Percentiles rank a stretch among this genome's conserved stretches.
These are phyloP conservation scores for Zymoseptoria ardabiliae DNA, from an alignment of 2,329 filamentous ascomycete genomes.

Conservation along the genomic window DNA sequence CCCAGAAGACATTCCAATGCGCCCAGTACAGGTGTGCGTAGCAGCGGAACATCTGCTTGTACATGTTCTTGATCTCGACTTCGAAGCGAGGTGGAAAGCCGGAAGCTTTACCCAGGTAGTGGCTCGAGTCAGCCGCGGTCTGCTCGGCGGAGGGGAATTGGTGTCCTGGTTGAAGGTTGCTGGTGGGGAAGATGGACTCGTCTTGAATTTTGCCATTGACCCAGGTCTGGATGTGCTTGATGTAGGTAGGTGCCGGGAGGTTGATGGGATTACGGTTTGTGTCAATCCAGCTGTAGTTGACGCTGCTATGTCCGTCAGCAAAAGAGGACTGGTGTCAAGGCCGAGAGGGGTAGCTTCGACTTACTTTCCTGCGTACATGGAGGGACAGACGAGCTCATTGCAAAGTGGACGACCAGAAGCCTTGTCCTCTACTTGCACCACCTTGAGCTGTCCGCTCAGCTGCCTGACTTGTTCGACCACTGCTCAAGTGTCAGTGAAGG, in stretches of 20 bases:
- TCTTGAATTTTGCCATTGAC: conserved; percentile 94
- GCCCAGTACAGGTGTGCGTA: conserved; percentile 48
- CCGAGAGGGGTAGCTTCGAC: conserved; percentile 34
- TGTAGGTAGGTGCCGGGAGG: conserved; percentile 87
- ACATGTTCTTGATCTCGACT: conserved; percentile 69
- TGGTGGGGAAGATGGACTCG: conserved; percentile 80
- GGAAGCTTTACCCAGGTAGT: conserved; percentile 84
- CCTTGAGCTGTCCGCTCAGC: conserved; percentile 79
- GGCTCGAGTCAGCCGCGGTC: conserved; percentile 47
- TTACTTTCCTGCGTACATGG: conserved; percentile 90
- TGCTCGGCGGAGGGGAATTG: conserved; percentile 40
- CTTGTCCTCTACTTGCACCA: conserved; percentile 70
- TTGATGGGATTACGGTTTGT: conserved; percentile 80
- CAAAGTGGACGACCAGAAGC: conserved; percentile 69
- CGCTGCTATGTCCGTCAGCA: conserved; percentile 45
- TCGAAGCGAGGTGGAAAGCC: conserved; percentile 52
- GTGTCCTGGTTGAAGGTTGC: conserved; percentile 60
- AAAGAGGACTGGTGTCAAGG: background rate
- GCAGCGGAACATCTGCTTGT: conserved; percentile 49
- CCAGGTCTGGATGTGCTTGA: conserved; percentile 94
- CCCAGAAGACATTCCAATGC: conserved; percentile 47
- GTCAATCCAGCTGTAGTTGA: conserved; percentile 96
- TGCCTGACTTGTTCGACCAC: conserved; percentile 90
- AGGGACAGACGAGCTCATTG: conserved; percentile 75
- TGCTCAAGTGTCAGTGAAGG: conserved; percentile 31